Conservation (phyloP, 2,329 filamentous ascomycete species). For the Leptographium procerum region DNA sequence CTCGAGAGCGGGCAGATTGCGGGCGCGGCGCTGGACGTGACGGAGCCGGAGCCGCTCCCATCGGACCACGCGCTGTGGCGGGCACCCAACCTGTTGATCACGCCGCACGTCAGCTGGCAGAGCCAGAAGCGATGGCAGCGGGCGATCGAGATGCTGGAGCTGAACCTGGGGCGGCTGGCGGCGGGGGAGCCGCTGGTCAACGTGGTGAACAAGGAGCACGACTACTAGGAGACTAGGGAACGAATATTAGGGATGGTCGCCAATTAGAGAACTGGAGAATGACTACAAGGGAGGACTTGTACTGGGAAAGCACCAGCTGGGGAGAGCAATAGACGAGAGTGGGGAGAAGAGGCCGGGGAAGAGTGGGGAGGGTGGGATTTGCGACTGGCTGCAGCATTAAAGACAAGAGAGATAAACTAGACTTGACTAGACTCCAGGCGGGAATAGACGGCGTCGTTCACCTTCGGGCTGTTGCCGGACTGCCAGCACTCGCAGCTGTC, state of each 20-base stretch:
- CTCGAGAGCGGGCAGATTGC: conserved; percentile 23
- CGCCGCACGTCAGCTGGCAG: conserved; percentile 16
- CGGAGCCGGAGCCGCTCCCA: conserved; percentile 56
- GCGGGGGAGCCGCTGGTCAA: conserved; percentile 7
- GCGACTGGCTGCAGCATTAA: too few relatives aligned
- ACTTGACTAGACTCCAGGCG: too few relatives aligned
- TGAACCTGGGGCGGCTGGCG: conserved; percentile 7
- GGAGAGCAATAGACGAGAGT: too few relatives aligned
- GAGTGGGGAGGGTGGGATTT: neutral
- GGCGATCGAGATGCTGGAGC: conserved; percentile 5
- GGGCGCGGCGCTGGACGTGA: conserved; percentile 56
- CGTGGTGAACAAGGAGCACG: conserved; percentile 6
- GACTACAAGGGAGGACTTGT: neutral
- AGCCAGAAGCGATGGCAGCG: conserved; percentile 2
- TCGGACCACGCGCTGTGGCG: conserved; percentile 48
- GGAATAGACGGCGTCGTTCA: too few relatives aligned
- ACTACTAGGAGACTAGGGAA: too few relatives aligned
- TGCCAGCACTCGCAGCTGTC: too few relatives aligned
- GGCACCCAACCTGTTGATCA: conserved; percentile 45
- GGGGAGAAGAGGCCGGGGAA: too few relatives aligned
- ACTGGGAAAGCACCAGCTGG: too few relatives aligned
- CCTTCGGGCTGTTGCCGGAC: too few relatives aligned
- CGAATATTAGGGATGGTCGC: too few relatives aligned
- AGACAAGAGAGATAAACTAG: neutral
- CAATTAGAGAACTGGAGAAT: conserved; percentile 9